These are phyloP conservation scores for Candida ficus DNA, from an alignment of 805 yeast species.

Conservation along the genomic window DNA sequence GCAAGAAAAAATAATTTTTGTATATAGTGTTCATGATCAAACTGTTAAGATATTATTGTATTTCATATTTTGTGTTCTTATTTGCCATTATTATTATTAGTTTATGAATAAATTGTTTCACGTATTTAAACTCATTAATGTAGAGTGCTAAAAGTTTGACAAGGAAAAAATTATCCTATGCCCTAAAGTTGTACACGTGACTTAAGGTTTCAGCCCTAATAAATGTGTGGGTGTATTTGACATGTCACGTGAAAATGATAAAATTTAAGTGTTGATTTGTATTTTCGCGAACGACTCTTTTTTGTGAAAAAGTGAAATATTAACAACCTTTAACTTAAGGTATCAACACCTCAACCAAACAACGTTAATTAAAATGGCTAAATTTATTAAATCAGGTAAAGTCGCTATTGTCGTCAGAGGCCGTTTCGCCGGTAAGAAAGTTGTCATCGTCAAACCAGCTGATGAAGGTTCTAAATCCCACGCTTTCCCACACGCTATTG, in stretches of 20 bases:
- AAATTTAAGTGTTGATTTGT: no score
- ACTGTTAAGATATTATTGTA: not conserved
- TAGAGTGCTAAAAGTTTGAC: no score
- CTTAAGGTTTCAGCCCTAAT: not conserved
- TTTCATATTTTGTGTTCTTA: no score
- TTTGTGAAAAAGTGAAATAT: constrained; percentile 25
- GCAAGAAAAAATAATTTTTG: constrained; percentile 17
- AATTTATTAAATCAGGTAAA: constrained; percentile 95
- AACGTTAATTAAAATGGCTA: constrained; percentile 64
- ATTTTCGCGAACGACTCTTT: constrained; percentile 17
- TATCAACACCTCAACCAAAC: constrained; percentile 7
- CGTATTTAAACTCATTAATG: no score
- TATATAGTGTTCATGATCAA: not conserved
- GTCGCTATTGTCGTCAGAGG: constrained; percentile 99
- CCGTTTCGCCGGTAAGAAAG: constrained; percentile 99
- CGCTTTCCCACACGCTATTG: constrained; percentile 99
- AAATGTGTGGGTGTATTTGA: constrained; percentile 11
- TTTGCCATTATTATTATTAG: no score
- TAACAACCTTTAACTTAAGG: constrained; percentile 4
- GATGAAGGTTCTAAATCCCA: constrained; percentile 98
- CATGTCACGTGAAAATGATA: constrained; percentile 2
- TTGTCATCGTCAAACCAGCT: constrained; percentile 96
- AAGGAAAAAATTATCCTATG: no score
- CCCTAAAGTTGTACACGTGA: not conserved
- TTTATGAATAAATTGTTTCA: no score